phyloP scores from a whole-genome alignment of 2,329 filamentous ascomycete species.

The Paracoccidioides brasiliensis region DNA sequence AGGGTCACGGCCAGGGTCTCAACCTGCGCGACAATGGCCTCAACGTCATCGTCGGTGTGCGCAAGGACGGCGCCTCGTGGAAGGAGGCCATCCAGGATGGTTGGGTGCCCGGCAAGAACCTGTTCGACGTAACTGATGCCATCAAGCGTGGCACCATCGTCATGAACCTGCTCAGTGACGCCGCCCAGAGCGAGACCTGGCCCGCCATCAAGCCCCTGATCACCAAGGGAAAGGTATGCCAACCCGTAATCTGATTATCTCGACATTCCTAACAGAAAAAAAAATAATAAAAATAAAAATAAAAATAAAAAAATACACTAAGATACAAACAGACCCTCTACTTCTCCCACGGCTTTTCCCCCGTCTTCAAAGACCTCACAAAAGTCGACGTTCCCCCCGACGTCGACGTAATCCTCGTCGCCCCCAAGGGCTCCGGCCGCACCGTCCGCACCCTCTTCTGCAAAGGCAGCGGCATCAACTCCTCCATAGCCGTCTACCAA shows the following conservation, averaged over 20 bases:
- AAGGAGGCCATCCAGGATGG: constrained; percentile 94
- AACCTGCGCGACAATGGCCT: constrained; percentile 99
- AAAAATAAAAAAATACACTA: neutral
- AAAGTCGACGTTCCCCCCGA: constrained; percentile 93
- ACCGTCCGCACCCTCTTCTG: constrained; percentile 98
- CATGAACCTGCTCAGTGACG: constrained; percentile 98
- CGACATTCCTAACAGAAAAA: too few species aligned
- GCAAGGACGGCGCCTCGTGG: constrained; percentile 97
- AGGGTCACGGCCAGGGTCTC: constrained; percentile 97
- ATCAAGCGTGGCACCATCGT: constrained; percentile 85
- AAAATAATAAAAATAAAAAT: neutral
- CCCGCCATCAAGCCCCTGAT: constrained; percentile 95
- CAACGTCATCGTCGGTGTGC: constrained; percentile 97
- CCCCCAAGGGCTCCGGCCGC: constrained; percentile 96
- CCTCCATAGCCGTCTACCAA: constrained; percentile 94
- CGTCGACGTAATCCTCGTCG: constrained; percentile 98
- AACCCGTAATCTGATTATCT: too few species aligned
- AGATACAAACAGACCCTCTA: constrained; percentile 66
- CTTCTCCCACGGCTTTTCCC: constrained; percentile 99
- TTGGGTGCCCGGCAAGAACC: constrained; percentile 96
- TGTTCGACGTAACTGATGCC: constrained; percentile 96
- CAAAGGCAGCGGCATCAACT: constrained; percentile 99
- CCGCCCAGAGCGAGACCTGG: constrained; percentile 98
- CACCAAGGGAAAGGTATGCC: constrained; percentile 93
- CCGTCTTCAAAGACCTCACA: constrained; percentile 98